Conservation (phyloP, 257 asterid species). For the Jacaranda mimosifolia region DNA sequence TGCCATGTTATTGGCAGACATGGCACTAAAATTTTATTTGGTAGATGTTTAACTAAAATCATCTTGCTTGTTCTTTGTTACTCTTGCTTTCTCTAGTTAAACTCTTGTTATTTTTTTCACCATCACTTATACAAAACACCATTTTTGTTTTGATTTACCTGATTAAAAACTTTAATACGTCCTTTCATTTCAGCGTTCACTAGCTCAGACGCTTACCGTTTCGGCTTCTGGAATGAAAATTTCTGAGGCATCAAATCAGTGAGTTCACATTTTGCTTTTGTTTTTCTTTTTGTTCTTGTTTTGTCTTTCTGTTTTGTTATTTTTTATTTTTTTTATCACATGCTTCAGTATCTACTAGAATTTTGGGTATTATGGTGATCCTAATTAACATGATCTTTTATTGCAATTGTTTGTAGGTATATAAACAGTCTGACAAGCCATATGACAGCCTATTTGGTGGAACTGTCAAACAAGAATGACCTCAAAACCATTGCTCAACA, state of each 20-base stretch:
- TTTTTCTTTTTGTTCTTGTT: background rate
- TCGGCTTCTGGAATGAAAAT: constrained; percentile 80
- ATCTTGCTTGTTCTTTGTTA: background rate
- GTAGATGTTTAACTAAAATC: constrained; percentile 9
- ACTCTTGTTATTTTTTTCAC: constrained; percentile 11
- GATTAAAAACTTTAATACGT: constrained; percentile 13
- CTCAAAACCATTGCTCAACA: constrained; percentile 80
- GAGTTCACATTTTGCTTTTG: constrained; percentile 45
- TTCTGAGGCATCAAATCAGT: constrained; percentile 72
- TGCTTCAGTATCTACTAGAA: constrained; percentile 10
- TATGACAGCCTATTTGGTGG: constrained; percentile 74
- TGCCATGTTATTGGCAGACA: constrained; percentile 14
- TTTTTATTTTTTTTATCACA: background rate
- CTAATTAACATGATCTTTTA: constrained; percentile 27
- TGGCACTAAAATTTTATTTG: constrained; percentile 11
- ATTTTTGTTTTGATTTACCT: background rate
- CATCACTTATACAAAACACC: constrained; percentile 18
- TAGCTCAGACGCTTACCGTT: constrained; percentile 84
- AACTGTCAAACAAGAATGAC: constrained; percentile 74
- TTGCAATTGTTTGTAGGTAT: constrained; percentile 57
- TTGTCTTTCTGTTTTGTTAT: background rate
- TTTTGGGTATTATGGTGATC: constrained; percentile 37
- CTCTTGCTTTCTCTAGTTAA: background rate
- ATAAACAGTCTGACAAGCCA: constrained; percentile 73
- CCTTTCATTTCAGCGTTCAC: constrained; percentile 74